phyloP scores from a whole-genome alignment of 2,329 filamentous ascomycete genomes.

The Paraconiothyrium brasiliense region DNA sequence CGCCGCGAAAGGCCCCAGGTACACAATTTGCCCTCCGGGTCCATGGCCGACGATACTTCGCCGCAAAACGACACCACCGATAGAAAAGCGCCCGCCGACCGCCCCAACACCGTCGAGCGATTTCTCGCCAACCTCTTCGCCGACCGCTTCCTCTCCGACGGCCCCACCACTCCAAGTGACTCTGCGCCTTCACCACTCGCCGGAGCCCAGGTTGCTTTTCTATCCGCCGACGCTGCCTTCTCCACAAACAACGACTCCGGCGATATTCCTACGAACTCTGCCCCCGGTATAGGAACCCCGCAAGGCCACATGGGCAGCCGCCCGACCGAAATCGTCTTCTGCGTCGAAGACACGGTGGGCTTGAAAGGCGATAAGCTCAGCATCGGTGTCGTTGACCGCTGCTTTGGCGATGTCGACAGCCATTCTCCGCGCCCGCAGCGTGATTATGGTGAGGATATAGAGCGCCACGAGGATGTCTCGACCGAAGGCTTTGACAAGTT shows the following conservation, averaged over 20 bases:
- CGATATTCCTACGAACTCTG: neutral
- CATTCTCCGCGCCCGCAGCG: slow-evolving; percentile 56
- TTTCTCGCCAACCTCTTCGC: slow-evolving; percentile 35
- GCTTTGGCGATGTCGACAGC: slow-evolving; percentile 55
- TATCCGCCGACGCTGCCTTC: slow-evolving; percentile 28
- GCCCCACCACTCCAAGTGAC: slow-evolving; percentile 21
- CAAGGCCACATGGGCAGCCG: slow-evolving; percentile 23
- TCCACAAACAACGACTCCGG: slow-evolving; percentile 14
- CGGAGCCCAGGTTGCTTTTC: slow-evolving; percentile 31
- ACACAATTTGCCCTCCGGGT: slow-evolving; percentile 16
- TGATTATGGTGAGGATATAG: slow-evolving; percentile 50
- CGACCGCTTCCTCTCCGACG: slow-evolving; percentile 31
- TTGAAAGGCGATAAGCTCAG: slow-evolving; percentile 50
- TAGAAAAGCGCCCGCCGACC: neutral
- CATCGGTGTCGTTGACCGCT: slow-evolving; percentile 57
- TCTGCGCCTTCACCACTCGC: slow-evolving; percentile 23
- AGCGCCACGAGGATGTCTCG: slow-evolving; percentile 45
- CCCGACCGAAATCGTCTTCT: slow-evolving; percentile 41
- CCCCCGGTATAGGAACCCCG: slow-evolving; percentile 6
- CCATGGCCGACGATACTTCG: slow-evolving; percentile 25
- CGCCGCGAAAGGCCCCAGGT: slow-evolving; percentile 10
- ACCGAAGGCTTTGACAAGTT: slow-evolving; percentile 50
- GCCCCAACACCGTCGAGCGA: slow-evolving; percentile 25
- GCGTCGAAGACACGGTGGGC: slow-evolving; percentile 54
- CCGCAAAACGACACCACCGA: slow-evolving; percentile 15